Evolutionary conservation across 2,329 filamentous ascomycete species (phyloP), one percentile per base, ranked within the genome.

Genomic region (Pseudogymnoascus sp.): DNA sequence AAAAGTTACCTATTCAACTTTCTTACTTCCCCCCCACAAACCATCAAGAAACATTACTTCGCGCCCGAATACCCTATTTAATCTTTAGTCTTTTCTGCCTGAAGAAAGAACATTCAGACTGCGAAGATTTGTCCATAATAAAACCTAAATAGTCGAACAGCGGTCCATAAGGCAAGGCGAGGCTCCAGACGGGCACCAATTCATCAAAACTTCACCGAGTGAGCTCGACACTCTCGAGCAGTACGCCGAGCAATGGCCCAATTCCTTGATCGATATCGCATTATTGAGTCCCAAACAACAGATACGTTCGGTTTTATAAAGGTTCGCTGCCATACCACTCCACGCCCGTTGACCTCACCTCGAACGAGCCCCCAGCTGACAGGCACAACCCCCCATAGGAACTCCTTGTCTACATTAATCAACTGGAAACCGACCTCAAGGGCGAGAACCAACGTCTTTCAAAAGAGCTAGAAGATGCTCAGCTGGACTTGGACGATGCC

Each of bases 401-500:
- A 65, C 72, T 82, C 31, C 70, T 82, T 64, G 67, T 77, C 50
- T 80, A 81, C 66, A 73, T 73, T 66, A 75, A 83, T 64, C 68
- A 69, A 13, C 64, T 81, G 59, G 80, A 85, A 69, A 73, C 71
- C 16, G 69, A 64, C 5, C 70, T 82, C 3, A 75, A 74, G 21
- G 69, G 74, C 37, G 80, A 85, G 68, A 83, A 80, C 65, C 66
- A 68, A 1, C 68, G 68, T 7, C 73, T 85, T 4, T 68, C 65
- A 50, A 72, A 76, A 38, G 72, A 79, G 64, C 70, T 84, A 10
- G 72, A 71, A 47, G 75, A 81, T 66, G 70, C 75, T 35, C 74
- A 78, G 61, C 76, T 84, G 65, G 82, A 86, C 67, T 75, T 85
- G 13, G 74, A 76, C 6, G 77, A 81, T 70, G 77, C 81, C n/a